Conservation (phyloP, 108 stramenopile genomes). For the Pelagomonas calceolata region DNA sequence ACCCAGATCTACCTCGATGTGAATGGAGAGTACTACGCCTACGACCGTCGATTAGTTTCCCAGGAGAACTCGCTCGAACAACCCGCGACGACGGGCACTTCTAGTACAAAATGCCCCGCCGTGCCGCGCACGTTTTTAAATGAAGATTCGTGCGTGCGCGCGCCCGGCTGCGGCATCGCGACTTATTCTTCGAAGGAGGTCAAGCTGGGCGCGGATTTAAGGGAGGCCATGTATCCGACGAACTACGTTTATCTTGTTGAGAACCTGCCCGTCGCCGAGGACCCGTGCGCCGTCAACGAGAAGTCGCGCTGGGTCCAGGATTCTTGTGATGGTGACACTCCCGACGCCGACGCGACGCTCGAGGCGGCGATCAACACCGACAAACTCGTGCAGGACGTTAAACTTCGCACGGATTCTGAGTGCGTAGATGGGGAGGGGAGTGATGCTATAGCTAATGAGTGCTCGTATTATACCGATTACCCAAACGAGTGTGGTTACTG, state of each 20-base stretch:
- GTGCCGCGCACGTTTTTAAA: constrained; percentile 4
- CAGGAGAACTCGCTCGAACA: background rate
- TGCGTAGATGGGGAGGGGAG: no score
- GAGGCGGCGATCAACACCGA: no score
- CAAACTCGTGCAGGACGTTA: no score
- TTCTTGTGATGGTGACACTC: background rate
- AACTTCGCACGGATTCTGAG: no score
- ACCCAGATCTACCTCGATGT: background rate
- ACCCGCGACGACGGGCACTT: background rate
- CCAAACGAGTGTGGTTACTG: no score
- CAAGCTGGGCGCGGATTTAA: no score
- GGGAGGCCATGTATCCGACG: no score
- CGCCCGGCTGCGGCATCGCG: background rate
- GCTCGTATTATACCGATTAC: no score
- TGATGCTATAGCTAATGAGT: no score
- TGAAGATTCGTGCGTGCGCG: background rate
- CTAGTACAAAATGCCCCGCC: background rate
- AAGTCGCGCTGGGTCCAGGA: background rate
- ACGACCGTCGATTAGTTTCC: background rate
- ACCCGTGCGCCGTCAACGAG: no score
- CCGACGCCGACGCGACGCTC: background rate
- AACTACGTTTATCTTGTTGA: background rate
- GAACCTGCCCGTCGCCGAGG: background rate
- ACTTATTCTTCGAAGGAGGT: no score
- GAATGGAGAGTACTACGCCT: background rate